A percentile compares a stretch with the other conserved stretches of the same genome.
These are phyloP conservation scores for Claviceps africana DNA, from an alignment of 2,329 filamentous ascomycete species.

Conservation along the genomic window DNA sequence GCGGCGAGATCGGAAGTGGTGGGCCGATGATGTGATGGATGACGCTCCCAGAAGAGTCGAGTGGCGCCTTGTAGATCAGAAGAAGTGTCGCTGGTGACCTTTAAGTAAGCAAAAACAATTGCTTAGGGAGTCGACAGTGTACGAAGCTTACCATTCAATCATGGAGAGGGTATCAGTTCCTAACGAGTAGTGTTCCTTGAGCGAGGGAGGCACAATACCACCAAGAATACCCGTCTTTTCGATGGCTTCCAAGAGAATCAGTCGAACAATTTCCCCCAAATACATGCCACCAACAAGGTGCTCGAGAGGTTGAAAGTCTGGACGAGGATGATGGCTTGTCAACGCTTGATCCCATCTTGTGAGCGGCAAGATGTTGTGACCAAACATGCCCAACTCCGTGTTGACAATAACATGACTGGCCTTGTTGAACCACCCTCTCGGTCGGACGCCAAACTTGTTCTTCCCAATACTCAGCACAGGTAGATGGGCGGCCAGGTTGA, in stretches of 20 bases:
- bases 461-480: conserved; percentile 41
- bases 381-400: conserved; percentile 55
- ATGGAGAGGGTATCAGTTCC: conserved; percentile 46
- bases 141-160: conserved; percentile 37
- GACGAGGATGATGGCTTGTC: conserved; percentile 36
- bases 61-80: conserved; percentile 28
- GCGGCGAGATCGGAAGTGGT: conserved; percentile 34
- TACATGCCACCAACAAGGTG: conserved; percentile 52
- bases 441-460: conserved; percentile 42
- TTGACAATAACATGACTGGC: conserved; percentile 53
- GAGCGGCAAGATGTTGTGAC: conserved; percentile 40
- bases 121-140: neutral
- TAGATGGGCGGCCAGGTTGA: conserved; percentile 52
- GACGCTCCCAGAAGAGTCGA: conserved; percentile 33
- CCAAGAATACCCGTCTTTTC: conserved; percentile 39
- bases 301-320: conserved; percentile 49
- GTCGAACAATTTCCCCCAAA: conserved; percentile 48
- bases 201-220: conserved; percentile 39
- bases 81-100: conserved; percentile 27
- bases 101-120: neutral
- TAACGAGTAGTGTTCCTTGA: conserved; percentile 40
- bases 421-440: conserved; percentile 39
- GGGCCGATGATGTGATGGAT: conserved; percentile 30
- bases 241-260: conserved; percentile 45
- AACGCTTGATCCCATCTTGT: conserved; percentile 47